Evolutionary conservation across 2,329 filamentous ascomycete species (phyloP).

Genomic region (Ascochyta koolunga): DNA sequence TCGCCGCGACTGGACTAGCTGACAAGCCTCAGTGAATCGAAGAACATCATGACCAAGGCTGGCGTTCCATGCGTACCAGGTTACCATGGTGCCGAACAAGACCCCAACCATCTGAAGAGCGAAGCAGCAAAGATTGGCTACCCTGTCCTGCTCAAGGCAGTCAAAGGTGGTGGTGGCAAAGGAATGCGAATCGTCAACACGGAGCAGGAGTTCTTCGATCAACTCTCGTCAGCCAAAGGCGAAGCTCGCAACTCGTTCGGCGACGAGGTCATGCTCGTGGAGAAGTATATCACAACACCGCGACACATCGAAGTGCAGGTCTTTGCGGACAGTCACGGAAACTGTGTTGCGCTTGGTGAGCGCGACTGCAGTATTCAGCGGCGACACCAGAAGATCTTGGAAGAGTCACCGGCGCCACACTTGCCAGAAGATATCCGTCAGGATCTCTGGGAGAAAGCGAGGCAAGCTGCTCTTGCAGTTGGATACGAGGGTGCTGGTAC

Average conservation of each 20-base stretch:
- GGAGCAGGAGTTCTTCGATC: slow-evolving; percentile 64
- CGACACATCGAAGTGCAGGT: slow-evolving; percentile 72
- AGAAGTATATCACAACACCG: slow-evolving; percentile 71
- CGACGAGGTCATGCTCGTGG: slow-evolving; percentile 70
- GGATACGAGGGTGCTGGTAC: slow-evolving; percentile 71
- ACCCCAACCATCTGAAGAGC: slow-evolving; percentile 63
- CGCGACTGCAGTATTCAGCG: slow-evolving; percentile 70
- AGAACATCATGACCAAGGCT: slow-evolving; percentile 96
- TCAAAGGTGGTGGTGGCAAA: slow-evolving; percentile 71
- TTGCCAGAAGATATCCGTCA: slow-evolving; percentile 64
- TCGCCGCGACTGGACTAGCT: slow-evolving; percentile 3
- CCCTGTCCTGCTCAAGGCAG: slow-evolving; percentile 69
- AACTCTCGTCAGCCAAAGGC: slow-evolving; percentile 67
- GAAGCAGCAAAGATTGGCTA: slow-evolving; percentile 76
- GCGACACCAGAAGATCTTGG: slow-evolving; percentile 70
- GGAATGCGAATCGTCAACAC: slow-evolving; percentile 69
- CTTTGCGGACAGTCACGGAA: slow-evolving; percentile 69
- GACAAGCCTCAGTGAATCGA: slow-evolving; percentile 65
- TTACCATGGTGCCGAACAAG: slow-evolving; percentile 88
- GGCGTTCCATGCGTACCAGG: slow-evolving; percentile 95
- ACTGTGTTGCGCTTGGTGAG: slow-evolving; percentile 68
- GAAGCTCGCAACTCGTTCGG: slow-evolving; percentile 69
- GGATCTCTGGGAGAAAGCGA: slow-evolving; percentile 69
- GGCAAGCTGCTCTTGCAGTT: slow-evolving; percentile 67
- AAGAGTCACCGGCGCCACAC: slow-evolving; percentile 70